Evolutionary conservation across 768 basidiomycete species (phyloP).

Genomic region (Gloeophyllum trabeum): DNA sequence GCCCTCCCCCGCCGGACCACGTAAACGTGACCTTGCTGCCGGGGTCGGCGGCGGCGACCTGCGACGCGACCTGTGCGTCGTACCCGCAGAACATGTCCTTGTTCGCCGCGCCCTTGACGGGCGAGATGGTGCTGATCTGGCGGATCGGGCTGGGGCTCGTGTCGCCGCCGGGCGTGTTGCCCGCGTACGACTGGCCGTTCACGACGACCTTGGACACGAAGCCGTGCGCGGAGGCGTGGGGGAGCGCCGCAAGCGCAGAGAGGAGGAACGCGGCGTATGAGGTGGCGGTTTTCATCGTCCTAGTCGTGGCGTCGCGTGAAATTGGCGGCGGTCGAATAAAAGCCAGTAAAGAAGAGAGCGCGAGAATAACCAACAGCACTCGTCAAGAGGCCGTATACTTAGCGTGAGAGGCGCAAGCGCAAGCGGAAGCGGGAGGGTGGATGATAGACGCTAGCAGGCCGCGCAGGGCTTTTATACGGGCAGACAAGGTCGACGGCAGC

Average conservation of each 20-base stretch:
- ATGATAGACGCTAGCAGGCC: too few relatives aligned
- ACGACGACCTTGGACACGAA: conserved; percentile 29
- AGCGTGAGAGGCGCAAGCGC: too few relatives aligned
- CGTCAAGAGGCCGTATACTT: too few relatives aligned
- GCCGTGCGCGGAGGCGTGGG: conserved; percentile 28
- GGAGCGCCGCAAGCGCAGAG: conserved; percentile 10
- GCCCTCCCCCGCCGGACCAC: conserved; percentile 38
- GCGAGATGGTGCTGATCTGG: conserved; percentile 27
- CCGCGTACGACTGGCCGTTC: conserved; percentile 30
- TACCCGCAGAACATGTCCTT: conserved; percentile 49
- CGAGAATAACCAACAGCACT: too few relatives aligned
- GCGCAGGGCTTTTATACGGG: too few relatives aligned
- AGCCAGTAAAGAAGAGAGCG: too few relatives aligned
- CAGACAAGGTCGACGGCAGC: too few relatives aligned
- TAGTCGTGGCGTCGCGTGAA: too few relatives aligned
- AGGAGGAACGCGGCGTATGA: conserved; percentile 1
- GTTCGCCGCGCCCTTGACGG: conserved; percentile 49
- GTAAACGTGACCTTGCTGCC: conserved; percentile 42
- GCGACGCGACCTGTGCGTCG: conserved; percentile 33
- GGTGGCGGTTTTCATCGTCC: too few relatives aligned
- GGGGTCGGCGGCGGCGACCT: conserved; percentile 45
- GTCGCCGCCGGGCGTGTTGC: conserved; percentile 30
- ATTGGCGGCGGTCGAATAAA: too few relatives aligned
- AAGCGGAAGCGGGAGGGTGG: too few relatives aligned
- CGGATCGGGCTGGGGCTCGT: conserved; percentile 31